A percentile compares a stretch with the other conserved stretches of the same genome.
Evolutionary conservation across 2,329 filamentous ascomycete species (phyloP).

Genomic region (Aspergillus spinulosporus): DNA sequence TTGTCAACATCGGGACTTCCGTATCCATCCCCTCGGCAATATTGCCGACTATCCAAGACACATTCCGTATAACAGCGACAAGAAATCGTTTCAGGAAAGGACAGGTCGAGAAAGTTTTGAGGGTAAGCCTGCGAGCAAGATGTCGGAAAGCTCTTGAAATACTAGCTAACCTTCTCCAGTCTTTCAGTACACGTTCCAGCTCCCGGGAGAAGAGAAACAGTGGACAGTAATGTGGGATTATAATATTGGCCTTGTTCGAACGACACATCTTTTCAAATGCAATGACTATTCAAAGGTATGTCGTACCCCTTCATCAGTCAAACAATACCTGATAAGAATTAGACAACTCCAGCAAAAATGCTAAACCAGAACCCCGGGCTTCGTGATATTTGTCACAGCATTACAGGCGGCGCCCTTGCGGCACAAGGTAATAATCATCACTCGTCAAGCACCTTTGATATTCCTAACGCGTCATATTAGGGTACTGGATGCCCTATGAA

Average conservation of each 20-base stretch:
- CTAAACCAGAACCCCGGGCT: slow-evolving; percentile 75
- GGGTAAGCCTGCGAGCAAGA: slow-evolving; percentile 56
- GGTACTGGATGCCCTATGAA: slow-evolving; percentile 93
- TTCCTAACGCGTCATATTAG: slow-evolving; percentile 48
- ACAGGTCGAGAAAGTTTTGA: slow-evolving; percentile 87
- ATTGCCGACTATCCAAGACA: slow-evolving; percentile 66
- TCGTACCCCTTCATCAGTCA: background rate
- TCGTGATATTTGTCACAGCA: slow-evolving; percentile 86
- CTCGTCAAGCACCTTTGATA: background rate
- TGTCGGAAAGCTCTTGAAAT: background rate
- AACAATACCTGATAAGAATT: slow-evolving; percentile 7
- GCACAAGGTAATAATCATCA: slow-evolving; percentile 70
- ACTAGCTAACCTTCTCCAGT: slow-evolving; percentile 24
- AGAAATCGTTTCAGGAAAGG: slow-evolving; percentile 83
- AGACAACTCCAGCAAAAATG: slow-evolving; percentile 90
- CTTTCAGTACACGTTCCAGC: slow-evolving; percentile 72
- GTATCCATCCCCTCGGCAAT: slow-evolving; percentile 64
- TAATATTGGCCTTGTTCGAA: slow-evolving; percentile 87
- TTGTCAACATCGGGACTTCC: slow-evolving; percentile 62
- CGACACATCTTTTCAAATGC: slow-evolving; percentile 93
- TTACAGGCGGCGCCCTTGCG: slow-evolving; percentile 85
- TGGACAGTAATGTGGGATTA: slow-evolving; percentile 96
- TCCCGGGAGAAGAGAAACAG: slow-evolving; percentile 64
- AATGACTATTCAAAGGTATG: slow-evolving; percentile 80
- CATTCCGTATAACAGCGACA: slow-evolving; percentile 92